phyloP scores from a whole-genome alignment of 164 flowering plant genomes.

The Amborella trichopoda region DNA sequence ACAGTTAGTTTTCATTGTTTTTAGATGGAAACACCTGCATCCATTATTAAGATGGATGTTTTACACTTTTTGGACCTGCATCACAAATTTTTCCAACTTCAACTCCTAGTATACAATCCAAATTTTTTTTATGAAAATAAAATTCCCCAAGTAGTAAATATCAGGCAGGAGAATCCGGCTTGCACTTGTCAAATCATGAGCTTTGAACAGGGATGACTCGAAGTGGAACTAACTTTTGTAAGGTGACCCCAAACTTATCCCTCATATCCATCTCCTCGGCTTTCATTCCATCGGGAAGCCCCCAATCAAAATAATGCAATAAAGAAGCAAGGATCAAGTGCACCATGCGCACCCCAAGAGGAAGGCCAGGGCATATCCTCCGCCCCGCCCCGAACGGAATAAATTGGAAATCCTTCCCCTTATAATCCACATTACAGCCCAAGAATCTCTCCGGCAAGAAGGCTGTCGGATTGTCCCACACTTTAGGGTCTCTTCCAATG shows the following conservation, averaged over 20 bases:
- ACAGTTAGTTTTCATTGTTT: no score
- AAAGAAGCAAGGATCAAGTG: slow-evolving; percentile 14
- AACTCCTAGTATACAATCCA: no score
- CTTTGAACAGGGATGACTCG: slow-evolving; percentile 12
- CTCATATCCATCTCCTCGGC: slow-evolving; percentile 12
- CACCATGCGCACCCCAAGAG: slow-evolving; percentile 9
- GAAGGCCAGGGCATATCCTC: slow-evolving; percentile 15
- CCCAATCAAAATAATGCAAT: slow-evolving; percentile 11
- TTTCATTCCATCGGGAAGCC: slow-evolving; percentile 5
- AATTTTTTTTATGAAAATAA: no score
- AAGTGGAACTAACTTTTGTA: slow-evolving; percentile 10
- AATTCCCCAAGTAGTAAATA: no score
- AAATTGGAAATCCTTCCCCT: slow-evolving; percentile 10
- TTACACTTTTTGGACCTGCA: no score
- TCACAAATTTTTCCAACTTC: no score
- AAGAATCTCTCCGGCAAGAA: slow-evolving; percentile 17
- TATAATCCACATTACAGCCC: slow-evolving; percentile 8
- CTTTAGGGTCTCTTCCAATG: slow-evolving; percentile 10
- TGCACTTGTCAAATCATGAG: no score
- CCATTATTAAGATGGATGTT: no score
- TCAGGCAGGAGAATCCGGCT: no score
- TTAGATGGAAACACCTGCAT: no score
- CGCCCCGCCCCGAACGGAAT: slow-evolving; percentile 18
- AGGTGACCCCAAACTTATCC: slow-evolving; percentile 11
- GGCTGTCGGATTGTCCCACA: slow-evolving; percentile 8